phyloP scores from a whole-genome alignment of 768 basidiomycete species.

The Lactifluus hygrophoroides region DNA sequence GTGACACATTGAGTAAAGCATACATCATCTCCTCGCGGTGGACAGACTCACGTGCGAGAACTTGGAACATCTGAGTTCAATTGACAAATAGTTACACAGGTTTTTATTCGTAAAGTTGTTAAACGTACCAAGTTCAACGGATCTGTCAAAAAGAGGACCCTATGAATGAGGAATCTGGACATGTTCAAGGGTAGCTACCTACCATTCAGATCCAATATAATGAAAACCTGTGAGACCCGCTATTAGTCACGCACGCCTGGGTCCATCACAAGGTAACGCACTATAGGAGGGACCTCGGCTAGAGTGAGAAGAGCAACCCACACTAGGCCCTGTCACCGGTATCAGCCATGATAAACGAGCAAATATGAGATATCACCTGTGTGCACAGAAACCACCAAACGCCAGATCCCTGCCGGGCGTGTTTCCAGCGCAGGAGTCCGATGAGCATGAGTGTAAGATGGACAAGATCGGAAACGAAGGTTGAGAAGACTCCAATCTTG shows the following conservation, averaged over 20 bases:
- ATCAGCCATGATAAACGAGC: neutral
- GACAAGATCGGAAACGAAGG: conserved; percentile 2
- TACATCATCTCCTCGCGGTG: neutral
- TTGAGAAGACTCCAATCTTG: neutral
- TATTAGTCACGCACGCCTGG: neutral
- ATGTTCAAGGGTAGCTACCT: neutral
- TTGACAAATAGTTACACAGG: neutral
- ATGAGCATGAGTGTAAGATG: conserved; percentile 12
- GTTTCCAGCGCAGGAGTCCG: conserved; percentile 11
- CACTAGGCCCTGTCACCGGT: neutral
- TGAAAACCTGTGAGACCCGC: neutral
- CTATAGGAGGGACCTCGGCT: conserved; percentile 9
- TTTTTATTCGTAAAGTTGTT: neutral
- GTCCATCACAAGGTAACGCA: neutral
- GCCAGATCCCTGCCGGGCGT: neutral
- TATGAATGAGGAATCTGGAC: neutral
- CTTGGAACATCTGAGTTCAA: conserved; percentile 8
- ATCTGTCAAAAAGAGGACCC: neutral
- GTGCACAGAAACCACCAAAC: conserved; percentile 7
- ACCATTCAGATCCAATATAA: conserved; percentile 16
- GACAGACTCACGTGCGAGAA: neutral
- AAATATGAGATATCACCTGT: neutral
- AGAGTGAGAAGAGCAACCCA: conserved; percentile 8
- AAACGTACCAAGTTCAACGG: conserved; percentile 15
- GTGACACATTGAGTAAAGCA: neutral